These are phyloP conservation scores for Cryomyces minteri DNA, from an alignment of 495 filamentous ascomycete genomes.

Conservation along the genomic window DNA sequence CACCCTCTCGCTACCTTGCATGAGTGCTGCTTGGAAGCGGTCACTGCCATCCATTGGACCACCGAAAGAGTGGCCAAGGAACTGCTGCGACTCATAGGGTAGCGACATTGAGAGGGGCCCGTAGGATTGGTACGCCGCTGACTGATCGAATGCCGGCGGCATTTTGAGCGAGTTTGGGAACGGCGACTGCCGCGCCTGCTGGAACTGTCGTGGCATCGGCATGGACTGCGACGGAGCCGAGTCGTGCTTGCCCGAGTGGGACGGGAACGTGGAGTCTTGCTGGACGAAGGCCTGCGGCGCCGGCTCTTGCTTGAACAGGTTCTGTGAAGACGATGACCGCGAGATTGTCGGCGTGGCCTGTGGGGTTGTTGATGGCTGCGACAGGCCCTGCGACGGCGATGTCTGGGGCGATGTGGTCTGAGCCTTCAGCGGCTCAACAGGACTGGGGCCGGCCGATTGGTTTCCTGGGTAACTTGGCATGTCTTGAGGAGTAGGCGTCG, in stretches of 20 bases:
- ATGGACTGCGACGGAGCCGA: not conserved
- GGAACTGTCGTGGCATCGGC: not conserved
- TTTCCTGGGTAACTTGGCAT: not conserved
- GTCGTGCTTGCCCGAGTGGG: not conserved
- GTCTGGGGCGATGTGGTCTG: not conserved
- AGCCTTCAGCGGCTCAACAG: not conserved
- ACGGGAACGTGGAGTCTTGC: not conserved
- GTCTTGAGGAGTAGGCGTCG: slow-evolving; percentile 17
- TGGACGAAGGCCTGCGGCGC: not conserved
- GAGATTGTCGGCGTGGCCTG: too few relatives aligned
- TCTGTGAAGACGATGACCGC: not conserved
- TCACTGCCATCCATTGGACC: slow-evolving; percentile 22
- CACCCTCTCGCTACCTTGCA: slow-evolving; percentile 21
- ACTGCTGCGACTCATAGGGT: slow-evolving; percentile 29
- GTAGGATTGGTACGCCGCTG: not conserved
- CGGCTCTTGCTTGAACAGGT: slow-evolving; percentile 1
- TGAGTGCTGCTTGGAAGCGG: slow-evolving; percentile 23
- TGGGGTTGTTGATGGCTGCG: not conserved
- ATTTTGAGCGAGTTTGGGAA: not conserved
- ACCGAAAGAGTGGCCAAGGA: slow-evolving; percentile 19
- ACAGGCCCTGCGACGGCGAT: not conserved
- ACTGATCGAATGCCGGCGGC: not conserved
- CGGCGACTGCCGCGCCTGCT: not conserved
- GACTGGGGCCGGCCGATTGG: not conserved
- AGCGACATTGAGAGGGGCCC: slow-evolving; percentile 25